Evolutionary conservation across 306 rosid species (phyloP).

Genomic region (Trifolium pratense): DNA sequence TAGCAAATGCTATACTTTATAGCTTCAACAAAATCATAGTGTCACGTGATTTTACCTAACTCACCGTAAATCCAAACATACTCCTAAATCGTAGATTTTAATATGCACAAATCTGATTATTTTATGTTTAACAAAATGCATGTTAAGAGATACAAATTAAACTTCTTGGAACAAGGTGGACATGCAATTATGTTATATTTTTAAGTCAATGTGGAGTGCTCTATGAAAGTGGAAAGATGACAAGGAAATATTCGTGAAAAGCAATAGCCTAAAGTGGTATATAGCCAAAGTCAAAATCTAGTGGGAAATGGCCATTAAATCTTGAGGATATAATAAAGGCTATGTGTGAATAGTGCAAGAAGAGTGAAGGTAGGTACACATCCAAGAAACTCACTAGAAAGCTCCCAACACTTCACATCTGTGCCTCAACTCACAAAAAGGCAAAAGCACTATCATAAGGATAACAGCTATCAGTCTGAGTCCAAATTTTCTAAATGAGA

Average conservation of each 20-base stretch:
- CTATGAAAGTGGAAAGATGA: conserved; percentile 67
- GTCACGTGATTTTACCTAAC: background rate
- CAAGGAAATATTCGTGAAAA: conserved; percentile 46
- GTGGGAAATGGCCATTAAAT: conserved; percentile 62
- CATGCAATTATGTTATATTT: conserved; percentile 30
- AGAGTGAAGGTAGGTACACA: conserved; percentile 21
- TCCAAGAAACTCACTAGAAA: conserved; percentile 39
- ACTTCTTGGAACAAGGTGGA: conserved; percentile 7
- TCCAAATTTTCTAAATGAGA: conserved; percentile 21
- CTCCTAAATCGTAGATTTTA: too few relatives aligned
- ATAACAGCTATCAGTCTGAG: background rate
- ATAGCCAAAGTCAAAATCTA: conserved; percentile 42
- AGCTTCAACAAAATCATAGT: background rate
- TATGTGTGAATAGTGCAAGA: conserved; percentile 25
- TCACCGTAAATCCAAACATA: background rate
- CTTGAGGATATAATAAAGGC: conserved; percentile 30
- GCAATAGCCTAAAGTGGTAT: conserved; percentile 31
- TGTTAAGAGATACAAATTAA: too few relatives aligned
- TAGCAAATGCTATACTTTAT: background rate
- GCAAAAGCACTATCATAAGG: conserved; percentile 22
- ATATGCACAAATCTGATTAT: background rate
- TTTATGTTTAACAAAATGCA: background rate
- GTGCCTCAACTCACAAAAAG: conserved; percentile 32
- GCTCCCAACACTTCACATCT: conserved; percentile 25
- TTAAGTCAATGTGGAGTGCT: conserved; percentile 43